Evolutionary conservation across 371 early-diverging fungal species (phyloP), one percentile per base, ranked within the genome.

Genomic region (Syncephalastrum contaminatum): DNA sequence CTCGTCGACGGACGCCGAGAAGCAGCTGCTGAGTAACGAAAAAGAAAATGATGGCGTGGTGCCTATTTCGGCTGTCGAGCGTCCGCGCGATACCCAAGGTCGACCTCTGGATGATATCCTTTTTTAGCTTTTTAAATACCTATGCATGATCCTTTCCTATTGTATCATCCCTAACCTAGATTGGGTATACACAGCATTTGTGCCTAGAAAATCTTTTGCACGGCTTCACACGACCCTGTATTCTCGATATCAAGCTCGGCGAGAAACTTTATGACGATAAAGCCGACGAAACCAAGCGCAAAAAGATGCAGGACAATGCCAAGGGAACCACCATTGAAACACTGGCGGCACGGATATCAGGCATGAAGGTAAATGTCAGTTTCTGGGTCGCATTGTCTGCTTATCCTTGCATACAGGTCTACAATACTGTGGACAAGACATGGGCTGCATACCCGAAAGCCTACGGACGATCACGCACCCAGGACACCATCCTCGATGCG

Each of bases 241-340:
- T 93, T 7, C 62, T 93, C 52, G 93, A 93, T 66, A 25, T 93
- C n/a, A 93, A 93, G 64, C 63, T 93, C 40, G 93, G 93, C 13
- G 72, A 75, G 0, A 77, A 75, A 51, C 64, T 88, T 18, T 83
- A 80, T 56, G 89, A 86, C 44, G 73, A 80, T 30, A 62, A 78
- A 43, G 90, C 91, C 0, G 56, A 79, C 10, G 81, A 77, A 15
- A 79, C 69, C 40, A 93, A 93, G 66, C 66, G 64, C 6, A 67
- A 66, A n/a, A 73, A 77, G 51, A 85, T 87, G 79, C 71, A 70
- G n/a, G 47, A 53, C 14, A 82, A 79, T 40, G 79, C 91, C 0
- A 52, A 67, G 13, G 63, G 63, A 3, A 86, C 88, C 0, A 93
- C 92, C 1, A 78, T 79, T 22, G 72, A 60, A 0, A 59, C 55